Evolutionary conservation across 1,284 basidiomycete species (phyloP), one percentile per base, ranked within the genome.

Genomic region (Flammula alnicola): DNA sequence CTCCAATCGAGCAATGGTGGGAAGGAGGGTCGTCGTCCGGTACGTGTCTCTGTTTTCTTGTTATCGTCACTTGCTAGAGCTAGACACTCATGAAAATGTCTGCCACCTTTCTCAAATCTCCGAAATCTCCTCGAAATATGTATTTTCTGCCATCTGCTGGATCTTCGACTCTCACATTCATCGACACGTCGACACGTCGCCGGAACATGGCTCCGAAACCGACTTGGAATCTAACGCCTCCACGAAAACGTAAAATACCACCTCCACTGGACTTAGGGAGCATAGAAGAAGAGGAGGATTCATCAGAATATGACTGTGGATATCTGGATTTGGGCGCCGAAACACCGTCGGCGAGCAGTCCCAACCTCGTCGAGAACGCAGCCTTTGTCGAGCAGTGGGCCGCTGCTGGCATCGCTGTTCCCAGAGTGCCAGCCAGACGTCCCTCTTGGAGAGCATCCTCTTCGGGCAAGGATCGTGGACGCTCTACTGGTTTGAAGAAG

Each of bases 311-410:
- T 30, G 56, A 56, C 23, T 47, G 42, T 9, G 57, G 60, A 31
- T 62, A 59, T 23, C 48, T 68, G 11, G 55, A 68, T 49, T 58
- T 68, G 5, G 66, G 64, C 11, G 58, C 64, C 2, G 63, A 63
- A 38, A 55, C 62, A 8, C 59, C 59, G 9, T 59, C 55, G 30
- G 32, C 44, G 17, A 35, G 51, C 16, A 43, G 55, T n/a, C 52
- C 57, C 14, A 56, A 57, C 36, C 45, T 58, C 12, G 36, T 54
- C 26, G 49, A 56, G 22, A 51, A 57, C 44, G 16, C 43, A 16
- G 53, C 53, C 6, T 55, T 52, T 14, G 54, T 61, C 11, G 32
- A 53, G 6, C 52, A 57, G 25, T 62, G 60, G 60, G 60, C 58
- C 7, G 57, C 55, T 29, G 49, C 52, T 4, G 57, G 61, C 17